These are phyloP conservation scores for Haberlea rhodopensis DNA, from an alignment of 257 asterid species.

Conservation along the genomic window DNA sequence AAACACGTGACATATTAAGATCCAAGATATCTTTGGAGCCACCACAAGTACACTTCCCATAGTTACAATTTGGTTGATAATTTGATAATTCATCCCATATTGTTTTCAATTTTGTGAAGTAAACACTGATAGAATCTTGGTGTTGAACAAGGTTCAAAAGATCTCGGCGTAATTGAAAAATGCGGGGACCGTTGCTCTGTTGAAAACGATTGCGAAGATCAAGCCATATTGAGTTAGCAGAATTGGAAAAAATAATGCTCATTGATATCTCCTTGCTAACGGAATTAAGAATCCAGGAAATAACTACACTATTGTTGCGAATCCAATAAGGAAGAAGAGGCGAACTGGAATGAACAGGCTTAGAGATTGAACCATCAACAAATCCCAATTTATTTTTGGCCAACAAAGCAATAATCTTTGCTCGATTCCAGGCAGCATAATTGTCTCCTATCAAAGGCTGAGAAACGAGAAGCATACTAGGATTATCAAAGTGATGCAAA, in stretches of 20 bases:
- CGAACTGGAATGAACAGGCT: not conserved
- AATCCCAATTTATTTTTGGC: not conserved
- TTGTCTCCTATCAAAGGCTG: not conserved
- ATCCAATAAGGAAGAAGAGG: not conserved
- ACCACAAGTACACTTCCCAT: conserved; percentile 1
- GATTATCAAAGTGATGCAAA: not conserved
- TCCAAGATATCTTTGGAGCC: not conserved
- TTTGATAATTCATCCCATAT: not conserved
- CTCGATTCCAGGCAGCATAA: not conserved
- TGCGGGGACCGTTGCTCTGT: not conserved
- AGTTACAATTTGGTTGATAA: not conserved
- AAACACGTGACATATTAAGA: not conserved
- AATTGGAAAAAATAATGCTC: not conserved
- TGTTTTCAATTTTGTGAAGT: not conserved
- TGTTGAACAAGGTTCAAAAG: not conserved
- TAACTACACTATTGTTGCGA: not conserved
- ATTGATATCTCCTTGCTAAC: not conserved
- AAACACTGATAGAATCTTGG: not conserved
- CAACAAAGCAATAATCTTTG: not conserved
- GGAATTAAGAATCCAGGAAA: not conserved
- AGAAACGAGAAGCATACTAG: not conserved
- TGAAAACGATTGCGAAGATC: not conserved
- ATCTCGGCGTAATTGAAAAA: not conserved
- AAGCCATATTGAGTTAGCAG: not conserved
- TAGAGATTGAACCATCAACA: not conserved